Percentiles rank a stretch among this genome's conserved stretches.
phyloP scores from a whole-genome alignment of 2,329 filamentous ascomycete species.

The Claviceps digitariae region DNA sequence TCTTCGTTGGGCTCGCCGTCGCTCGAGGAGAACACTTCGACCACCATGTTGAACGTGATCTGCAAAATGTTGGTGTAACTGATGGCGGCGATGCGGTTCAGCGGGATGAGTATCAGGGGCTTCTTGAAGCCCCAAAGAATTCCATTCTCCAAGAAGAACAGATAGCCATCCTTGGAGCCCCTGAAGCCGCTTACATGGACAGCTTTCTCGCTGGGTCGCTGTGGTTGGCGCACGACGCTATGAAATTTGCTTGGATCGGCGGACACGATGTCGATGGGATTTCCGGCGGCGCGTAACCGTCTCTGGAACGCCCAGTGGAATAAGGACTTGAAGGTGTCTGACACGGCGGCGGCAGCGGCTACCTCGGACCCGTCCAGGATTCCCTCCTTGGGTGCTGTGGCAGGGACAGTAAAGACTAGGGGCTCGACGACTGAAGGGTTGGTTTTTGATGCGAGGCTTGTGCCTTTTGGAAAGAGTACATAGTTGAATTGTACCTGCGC shows the following conservation, averaged over 20 bases:
- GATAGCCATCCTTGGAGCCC: constrained; percentile 53
- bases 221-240: constrained; percentile 40
- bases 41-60: constrained; percentile 53
- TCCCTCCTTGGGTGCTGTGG: constrained; percentile 46
- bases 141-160: constrained; percentile 53
- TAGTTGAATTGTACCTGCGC: constrained; percentile 53
- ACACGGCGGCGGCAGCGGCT: constrained; percentile 35
- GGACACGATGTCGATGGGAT: constrained; percentile 33
- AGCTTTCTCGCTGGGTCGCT: constrained; percentile 47
- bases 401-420: constrained; percentile 49
- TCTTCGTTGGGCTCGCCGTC: constrained; percentile 40
- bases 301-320: constrained; percentile 47
- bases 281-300: constrained; percentile 36
- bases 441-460: constrained; percentile 37
- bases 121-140: constrained; percentile 62
- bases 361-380: constrained; percentile 38
- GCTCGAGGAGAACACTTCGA: constrained; percentile 41
- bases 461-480: constrained; percentile 44
- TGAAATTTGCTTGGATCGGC: constrained; percentile 44
- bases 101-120: constrained; percentile 49
- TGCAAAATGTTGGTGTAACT: constrained; percentile 56
- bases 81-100: constrained; percentile 46
- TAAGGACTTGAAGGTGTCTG: constrained; percentile 44
- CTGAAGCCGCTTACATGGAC: constrained; percentile 54
- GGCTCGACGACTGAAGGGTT: constrained; percentile 35